Evolutionary conservation across 805 yeast genomes (phyloP).

Genomic region (Sugiyamaella americana): DNA sequence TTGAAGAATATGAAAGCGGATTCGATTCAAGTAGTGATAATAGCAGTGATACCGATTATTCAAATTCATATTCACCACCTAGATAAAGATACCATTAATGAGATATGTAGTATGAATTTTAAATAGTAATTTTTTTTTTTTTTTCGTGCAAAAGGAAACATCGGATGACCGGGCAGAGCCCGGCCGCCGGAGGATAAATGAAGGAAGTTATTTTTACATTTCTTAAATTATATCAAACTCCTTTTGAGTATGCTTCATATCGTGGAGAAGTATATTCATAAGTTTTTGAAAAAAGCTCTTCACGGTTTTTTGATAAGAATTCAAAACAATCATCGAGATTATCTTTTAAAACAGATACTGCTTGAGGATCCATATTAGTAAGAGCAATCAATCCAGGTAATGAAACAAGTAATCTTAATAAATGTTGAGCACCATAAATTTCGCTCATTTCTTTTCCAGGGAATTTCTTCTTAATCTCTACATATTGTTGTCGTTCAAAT

Average conservation of each 20-base stretch:
- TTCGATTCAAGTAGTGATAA: conserved; percentile 9
- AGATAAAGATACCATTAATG: too few relatives aligned
- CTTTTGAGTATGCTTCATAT: conserved; percentile 35
- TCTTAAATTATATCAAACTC: conserved; percentile 13
- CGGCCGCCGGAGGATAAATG: too few relatives aligned
- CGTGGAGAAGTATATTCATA: conserved; percentile 50
- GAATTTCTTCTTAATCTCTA: conserved; percentile 40
- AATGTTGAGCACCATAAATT: conserved; percentile 76
- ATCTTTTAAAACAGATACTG: conserved; percentile 48
- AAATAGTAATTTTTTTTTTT: too few relatives aligned
- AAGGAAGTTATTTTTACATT: too few relatives aligned
- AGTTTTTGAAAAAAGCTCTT: conserved; percentile 32
- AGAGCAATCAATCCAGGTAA: conserved; percentile 79
- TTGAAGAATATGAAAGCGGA: too few relatives aligned
- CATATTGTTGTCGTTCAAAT: conserved; percentile 69
- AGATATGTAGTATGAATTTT: too few relatives aligned
- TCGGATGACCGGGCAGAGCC: too few relatives aligned
- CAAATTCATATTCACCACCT: not conserved
- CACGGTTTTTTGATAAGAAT: conserved; percentile 44
- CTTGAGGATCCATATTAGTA: conserved; percentile 74
- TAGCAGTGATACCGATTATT: conserved; percentile 13
- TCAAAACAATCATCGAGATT: conserved; percentile 50
- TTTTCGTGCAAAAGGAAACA: too few relatives aligned
- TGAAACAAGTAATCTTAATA: conserved; percentile 67
- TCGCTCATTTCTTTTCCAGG: conserved; percentile 37